Evolutionary conservation across 208 protist genomes (phyloP).

Genomic region (Leishmania major): DNA sequence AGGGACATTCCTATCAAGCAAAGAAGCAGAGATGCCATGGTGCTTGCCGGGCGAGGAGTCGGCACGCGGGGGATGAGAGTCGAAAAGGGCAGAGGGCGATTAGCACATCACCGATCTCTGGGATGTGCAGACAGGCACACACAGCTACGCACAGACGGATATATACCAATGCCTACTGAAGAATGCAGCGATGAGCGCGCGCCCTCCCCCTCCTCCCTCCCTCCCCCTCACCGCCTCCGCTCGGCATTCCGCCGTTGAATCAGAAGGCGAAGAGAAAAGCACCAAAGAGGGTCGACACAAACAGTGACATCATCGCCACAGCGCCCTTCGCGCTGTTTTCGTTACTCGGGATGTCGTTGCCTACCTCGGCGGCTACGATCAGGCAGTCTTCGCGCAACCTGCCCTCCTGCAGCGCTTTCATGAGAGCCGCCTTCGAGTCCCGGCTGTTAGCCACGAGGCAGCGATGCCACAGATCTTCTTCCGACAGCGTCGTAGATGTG

Average conservation of each 20-base stretch:
- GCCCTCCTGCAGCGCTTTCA: constrained; percentile 23
- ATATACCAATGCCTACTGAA: background rate
- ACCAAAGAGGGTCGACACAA: constrained; percentile 9
- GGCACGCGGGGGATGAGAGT: background rate
- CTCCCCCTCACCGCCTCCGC: background rate
- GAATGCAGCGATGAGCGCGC: background rate
- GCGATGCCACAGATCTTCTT: constrained; percentile 11
- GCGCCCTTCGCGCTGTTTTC: constrained; percentile 14
- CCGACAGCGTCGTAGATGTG: background rate
- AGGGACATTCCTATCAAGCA: background rate
- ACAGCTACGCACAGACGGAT: background rate
- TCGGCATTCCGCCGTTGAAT: background rate
- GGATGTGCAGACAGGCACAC: background rate
- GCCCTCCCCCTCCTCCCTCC: background rate
- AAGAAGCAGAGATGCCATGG: no score
- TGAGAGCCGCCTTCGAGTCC: constrained; percentile 10
- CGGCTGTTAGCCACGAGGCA: constrained; percentile 20
- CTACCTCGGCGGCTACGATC: constrained; percentile 25
- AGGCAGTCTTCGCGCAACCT: constrained; percentile 20
- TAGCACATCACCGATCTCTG: background rate
- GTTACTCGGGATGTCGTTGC: constrained; percentile 23
- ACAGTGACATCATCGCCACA: constrained; percentile 11
- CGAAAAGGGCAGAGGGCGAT: background rate
- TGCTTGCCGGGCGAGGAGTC: background rate
- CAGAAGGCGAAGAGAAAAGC: constrained; percentile 11